Conservation (phyloP, 2,329 filamentous ascomycete species). For the Calonectria ilicicola region DNA sequence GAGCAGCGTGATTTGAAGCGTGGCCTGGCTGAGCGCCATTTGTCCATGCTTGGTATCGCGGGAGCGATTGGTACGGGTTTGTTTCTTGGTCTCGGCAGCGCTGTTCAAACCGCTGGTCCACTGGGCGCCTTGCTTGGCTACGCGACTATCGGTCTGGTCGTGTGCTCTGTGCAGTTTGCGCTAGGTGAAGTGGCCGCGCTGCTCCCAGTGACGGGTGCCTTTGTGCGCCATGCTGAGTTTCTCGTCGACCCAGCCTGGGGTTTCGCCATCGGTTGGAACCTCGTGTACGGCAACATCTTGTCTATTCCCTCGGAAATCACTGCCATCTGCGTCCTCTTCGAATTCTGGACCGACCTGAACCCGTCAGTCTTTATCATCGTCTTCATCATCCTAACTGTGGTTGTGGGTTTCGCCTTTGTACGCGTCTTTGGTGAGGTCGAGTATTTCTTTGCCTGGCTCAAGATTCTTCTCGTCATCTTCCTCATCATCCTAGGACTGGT, state of each 20-base stretch:
- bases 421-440: conserved; percentile 64
- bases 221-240: conserved; percentile 61
- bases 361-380: conserved; percentile 41
- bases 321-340: conserved; percentile 52
- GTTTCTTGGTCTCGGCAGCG: conserved; percentile 54
- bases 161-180: conserved; percentile 61
- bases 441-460: conserved; percentile 63
- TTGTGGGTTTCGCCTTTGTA: conserved; percentile 57
- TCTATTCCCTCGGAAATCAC: conserved; percentile 65
- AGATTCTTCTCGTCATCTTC: conserved; percentile 64
- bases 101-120: conserved; percentile 51
- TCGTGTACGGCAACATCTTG: conserved; percentile 63
- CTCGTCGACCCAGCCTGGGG: conserved; percentile 69
- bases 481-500: conserved; percentile 60
- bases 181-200: conserved; percentile 64
- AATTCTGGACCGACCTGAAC: conserved; percentile 52
- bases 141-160: conserved; percentile 54
- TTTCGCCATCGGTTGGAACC: conserved; percentile 62
- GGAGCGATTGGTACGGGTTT: conserved; percentile 61
- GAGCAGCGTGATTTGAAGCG: conserved; percentile 40
- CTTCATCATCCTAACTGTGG: conserved; percentile 39
- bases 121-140: conserved; percentile 60
- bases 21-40: conserved; percentile 47
- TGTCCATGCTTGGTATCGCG: conserved; percentile 66
- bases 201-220: conserved; percentile 61